A percentile compares a stretch with the other conserved stretches of the same genome.
phyloP scores from a whole-genome alignment of 75 land plant species.

The Isoetes taiwanensis region DNA sequence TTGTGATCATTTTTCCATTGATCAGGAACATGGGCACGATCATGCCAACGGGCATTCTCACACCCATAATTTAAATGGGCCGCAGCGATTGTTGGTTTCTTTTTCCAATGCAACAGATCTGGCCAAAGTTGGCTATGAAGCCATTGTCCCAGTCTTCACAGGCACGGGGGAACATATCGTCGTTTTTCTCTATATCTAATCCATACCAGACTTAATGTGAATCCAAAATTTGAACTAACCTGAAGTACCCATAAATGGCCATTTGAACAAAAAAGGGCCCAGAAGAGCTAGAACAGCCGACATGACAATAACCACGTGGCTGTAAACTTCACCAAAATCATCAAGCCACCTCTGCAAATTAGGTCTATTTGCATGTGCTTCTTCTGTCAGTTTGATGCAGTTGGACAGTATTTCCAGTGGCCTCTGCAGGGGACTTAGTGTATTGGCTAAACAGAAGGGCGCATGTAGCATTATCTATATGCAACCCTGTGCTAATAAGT shows the following conservation, averaged over 20 bases:
- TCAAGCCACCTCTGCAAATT: conserved; percentile 95
- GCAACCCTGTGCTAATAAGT: no score
- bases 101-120: conserved; percentile 48
- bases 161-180: no score
- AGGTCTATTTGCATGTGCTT: conserved; percentile 83
- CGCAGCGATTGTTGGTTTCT: conserved; percentile 34
- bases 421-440: no score
- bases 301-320: conserved; percentile 65
- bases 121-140: conserved; percentile 56
- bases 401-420: no score
- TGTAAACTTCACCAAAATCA: conserved; percentile 88
- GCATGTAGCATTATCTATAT: no score
- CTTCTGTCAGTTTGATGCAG: conserved; percentile 83
- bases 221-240: no score
- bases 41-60: conserved; percentile 21
- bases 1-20: conserved; percentile 25
- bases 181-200: no score
- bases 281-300: conserved; percentile 58
- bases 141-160: no score
- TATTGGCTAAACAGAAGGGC: no score
- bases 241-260: conserved; percentile 80
- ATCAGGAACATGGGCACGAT: conserved; percentile 11
- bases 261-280: conserved; percentile 78
- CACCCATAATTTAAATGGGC: not conserved
- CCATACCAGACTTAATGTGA: no score